Evolutionary conservation across 495 filamentous ascomycete species (phyloP).

Genomic region (Penicillium ochrochloron): DNA sequence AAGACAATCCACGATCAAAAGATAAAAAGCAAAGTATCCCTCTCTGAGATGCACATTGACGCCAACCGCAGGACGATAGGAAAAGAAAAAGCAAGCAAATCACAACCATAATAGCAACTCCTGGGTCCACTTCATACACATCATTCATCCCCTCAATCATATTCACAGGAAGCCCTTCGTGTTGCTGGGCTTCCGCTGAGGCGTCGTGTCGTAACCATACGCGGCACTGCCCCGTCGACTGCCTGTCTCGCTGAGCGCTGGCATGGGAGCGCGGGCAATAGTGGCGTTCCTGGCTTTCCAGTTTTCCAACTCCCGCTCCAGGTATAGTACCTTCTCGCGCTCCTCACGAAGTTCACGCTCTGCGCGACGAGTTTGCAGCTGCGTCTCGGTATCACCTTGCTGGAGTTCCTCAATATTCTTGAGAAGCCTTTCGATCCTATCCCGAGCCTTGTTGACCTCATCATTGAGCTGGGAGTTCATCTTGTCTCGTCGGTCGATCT

Average conservation of each 20-base stretch:
- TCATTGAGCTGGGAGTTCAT: constrained; percentile 76
- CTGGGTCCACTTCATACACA: constrained; percentile 25
- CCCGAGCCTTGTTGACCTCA: constrained; percentile 79
- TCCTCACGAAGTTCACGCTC: constrained; percentile 92
- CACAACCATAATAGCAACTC: constrained; percentile 23
- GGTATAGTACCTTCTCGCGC: constrained; percentile 75
- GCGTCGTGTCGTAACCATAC: constrained; percentile 41
- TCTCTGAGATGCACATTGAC: constrained; percentile 31
- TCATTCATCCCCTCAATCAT: constrained; percentile 17
- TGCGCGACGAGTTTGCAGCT: constrained; percentile 77
- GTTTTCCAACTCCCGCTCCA: constrained; percentile 87
- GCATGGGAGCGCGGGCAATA: constrained; percentile 37
- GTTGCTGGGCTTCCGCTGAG: constrained; percentile 53
- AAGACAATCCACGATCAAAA: constrained; percentile 15
- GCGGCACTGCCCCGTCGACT: constrained; percentile 47
- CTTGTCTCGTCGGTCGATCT: constrained; percentile 92
- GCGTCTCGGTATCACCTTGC: constrained; percentile 75
- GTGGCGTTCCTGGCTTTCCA: constrained; percentile 67
- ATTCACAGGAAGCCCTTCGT: constrained; percentile 55
- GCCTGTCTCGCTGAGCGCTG: constrained; percentile 46
- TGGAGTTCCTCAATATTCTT: constrained; percentile 93
- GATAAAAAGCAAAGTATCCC: constrained; percentile 17
- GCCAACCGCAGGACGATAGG: constrained; percentile 18
- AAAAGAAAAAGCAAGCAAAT: constrained; percentile 12
- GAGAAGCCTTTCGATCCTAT: constrained; percentile 87